Evolutionary conservation across 805 yeast species (phyloP).

Genomic region (Barnettozyma sp.): DNA sequence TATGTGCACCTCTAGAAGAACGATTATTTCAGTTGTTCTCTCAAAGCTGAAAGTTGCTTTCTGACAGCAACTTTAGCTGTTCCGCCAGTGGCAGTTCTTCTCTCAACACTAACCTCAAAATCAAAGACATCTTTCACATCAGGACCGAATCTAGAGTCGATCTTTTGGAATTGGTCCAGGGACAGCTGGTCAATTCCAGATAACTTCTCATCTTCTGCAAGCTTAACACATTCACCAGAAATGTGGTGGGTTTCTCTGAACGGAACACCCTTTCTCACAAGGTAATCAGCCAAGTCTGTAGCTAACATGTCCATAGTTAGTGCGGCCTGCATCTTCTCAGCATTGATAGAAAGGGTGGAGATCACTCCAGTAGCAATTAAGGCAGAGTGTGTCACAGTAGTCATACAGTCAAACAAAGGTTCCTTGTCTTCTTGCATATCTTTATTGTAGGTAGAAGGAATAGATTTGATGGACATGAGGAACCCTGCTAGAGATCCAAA

Average conservation of each 20-base stretch:
- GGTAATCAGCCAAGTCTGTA: constrained; percentile 95
- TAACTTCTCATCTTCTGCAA: constrained; percentile 71
- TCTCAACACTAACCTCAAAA: constrained; percentile 91
- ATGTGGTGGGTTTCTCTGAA: constrained; percentile 99
- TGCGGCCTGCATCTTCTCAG: constrained; percentile 74
- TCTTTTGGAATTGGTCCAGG: constrained; percentile 67
- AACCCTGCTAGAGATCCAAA: constrained; percentile 94
- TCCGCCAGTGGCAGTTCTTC: constrained; percentile 96
- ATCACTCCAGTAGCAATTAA: constrained; percentile 94
- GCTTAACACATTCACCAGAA: constrained; percentile 93
- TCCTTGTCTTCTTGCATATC: constrained; percentile 99
- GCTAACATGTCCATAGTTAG: constrained; percentile 99
- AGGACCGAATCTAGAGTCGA: constrained; percentile 71
- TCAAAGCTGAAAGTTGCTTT: constrained; percentile 49
- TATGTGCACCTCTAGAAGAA: too few relatives aligned
- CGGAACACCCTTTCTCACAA: constrained; percentile 97
- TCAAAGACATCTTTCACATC: constrained; percentile 85
- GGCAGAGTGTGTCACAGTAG: constrained; percentile 89
- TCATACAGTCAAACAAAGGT: constrained; percentile 87
- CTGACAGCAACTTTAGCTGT: constrained; percentile 89
- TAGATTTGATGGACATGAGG: constrained; percentile 93
- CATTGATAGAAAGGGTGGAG: constrained; percentile 72
- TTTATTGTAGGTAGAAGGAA: constrained; percentile 95
- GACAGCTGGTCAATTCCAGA: constrained; percentile 83
- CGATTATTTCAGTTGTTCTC: constrained; percentile 26